Conservation (phyloP, 495 filamentous ascomycete genomes). For the Clohesyomyces aquaticus region DNA sequence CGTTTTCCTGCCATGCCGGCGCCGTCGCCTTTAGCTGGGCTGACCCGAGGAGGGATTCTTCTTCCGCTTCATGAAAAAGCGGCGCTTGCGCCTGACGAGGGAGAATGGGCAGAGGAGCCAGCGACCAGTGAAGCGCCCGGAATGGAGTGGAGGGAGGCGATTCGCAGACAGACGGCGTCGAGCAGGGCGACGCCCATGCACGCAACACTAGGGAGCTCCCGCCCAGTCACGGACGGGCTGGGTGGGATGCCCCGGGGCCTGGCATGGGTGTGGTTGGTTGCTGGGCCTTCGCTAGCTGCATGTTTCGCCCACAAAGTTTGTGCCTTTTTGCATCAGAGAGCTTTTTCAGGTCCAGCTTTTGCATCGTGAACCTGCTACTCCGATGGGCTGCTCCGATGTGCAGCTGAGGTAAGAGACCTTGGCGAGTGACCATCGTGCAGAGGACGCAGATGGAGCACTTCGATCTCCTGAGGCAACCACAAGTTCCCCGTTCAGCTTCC, state of each 20-base stretch:
- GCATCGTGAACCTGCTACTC: background rate
- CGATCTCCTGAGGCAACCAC: constrained; percentile 24
- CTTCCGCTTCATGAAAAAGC: constrained; percentile 9
- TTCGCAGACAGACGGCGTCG: constrained; percentile 23
- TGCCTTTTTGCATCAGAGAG: background rate
- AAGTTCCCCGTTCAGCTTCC: constrained; percentile 15
- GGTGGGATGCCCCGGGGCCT: constrained; percentile 27
- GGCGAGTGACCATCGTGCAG: constrained; percentile 20
- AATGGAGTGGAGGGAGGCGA: constrained; percentile 19
- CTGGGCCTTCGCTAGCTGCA: constrained; percentile 21
- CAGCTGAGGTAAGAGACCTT: constrained; percentile 24
- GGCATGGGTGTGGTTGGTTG: constrained; percentile 29
- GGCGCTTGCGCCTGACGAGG: constrained; percentile 36
- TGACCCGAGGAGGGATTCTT: constrained; percentile 22
- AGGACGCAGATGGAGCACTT: constrained; percentile 3
- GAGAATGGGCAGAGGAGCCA: constrained; percentile 8
- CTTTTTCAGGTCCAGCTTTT: constrained; percentile 2
- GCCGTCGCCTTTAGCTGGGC: constrained; percentile 32
- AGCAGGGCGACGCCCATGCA: constrained; percentile 18
- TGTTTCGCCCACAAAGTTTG: constrained; percentile 21
- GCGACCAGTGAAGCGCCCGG: constrained; percentile 31
- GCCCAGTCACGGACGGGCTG: constrained; percentile 12
- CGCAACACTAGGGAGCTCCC: constrained; percentile 18
- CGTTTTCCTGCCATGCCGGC: constrained; percentile 16
- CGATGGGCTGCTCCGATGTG: constrained; percentile 4